phyloP scores from a whole-genome alignment of 495 filamentous ascomycete genomes.

The Daldinia childiae region DNA sequence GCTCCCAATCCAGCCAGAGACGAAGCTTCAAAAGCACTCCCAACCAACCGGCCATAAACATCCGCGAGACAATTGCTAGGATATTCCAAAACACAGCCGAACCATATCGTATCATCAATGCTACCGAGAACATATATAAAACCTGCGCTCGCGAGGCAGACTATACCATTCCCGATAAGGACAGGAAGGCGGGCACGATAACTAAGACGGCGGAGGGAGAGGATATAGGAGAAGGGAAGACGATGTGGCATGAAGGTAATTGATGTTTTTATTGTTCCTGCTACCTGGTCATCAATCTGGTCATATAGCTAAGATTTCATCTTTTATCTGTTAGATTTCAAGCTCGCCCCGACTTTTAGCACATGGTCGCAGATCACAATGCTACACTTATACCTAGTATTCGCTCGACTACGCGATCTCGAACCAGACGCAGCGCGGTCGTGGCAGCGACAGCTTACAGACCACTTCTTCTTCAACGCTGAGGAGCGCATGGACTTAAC shows the following conservation, averaged over 20 bases:
- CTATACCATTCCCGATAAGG: slow-evolving; percentile 72
- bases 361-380: slow-evolving; percentile 97
- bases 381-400: slow-evolving; percentile 92
- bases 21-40: slow-evolving; percentile 40
- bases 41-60: slow-evolving; percentile 9
- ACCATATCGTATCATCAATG: slow-evolving; percentile 78
- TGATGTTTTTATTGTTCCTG: not conserved
- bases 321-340: too few relatives aligned
- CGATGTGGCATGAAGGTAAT: slow-evolving; percentile 86
- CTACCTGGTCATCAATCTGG: not conserved
- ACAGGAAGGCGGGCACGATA: slow-evolving; percentile 63
- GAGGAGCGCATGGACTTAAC: slow-evolving; percentile 82
- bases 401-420: slow-evolving; percentile 83
- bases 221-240: slow-evolving; percentile 76
- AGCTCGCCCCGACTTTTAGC: slow-evolving; percentile 82
- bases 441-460: slow-evolving; percentile 65
- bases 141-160: slow-evolving; percentile 78
- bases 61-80: slow-evolving; percentile 21
- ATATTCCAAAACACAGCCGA: slow-evolving; percentile 59
- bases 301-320: too few relatives aligned
- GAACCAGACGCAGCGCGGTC: slow-evolving; percentile 60
- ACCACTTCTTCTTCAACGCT: slow-evolving; percentile 93
- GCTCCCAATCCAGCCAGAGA: slow-evolving; percentile 23
- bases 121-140: slow-evolving; percentile 80
- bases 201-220: slow-evolving; percentile 75